Evolutionary conservation across 306 rosid species (phyloP), one percentile per base, ranked within the genome.

Genomic region (Prunus armeniaca): DNA sequence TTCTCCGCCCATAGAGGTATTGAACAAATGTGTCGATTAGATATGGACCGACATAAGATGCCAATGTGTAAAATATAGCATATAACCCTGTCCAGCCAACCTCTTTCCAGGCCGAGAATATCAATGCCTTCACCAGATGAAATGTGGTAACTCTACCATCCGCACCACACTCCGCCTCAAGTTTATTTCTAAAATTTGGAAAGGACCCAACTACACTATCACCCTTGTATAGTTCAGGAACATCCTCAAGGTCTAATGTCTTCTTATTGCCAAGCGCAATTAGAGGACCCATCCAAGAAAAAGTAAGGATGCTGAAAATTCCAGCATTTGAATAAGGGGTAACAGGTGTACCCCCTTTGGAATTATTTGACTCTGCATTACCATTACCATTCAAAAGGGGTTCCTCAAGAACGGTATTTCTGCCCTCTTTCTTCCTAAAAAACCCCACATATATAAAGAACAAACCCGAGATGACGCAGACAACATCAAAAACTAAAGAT

Each of bases 21-120:
- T 87, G 91, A 67, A 93, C 98, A 45, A 91, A 75, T 27, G 82
- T 78, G 66, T 90, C 91, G 17, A 91, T 93, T 19, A 93, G 88
- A 79, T 69, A 93, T 5, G 98, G 98, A 41, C 98, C 96, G 12
- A 91, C 96, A 81, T 91, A 93, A 55, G 91, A 82, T 45, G 98
- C 88, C 71, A 88, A 32, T 15, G 88, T 60, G 76, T 62, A 74
- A 3, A 89, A 0, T 14, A 87, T 52, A 0, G 13, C 91, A 49
- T 82, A 71, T 8, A 86, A 22, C 45, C 83, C 89, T 2, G 94
- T 83, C 46, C 78, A 62, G 51, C 86, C 77, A 51, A 93, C 76
- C 52, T 83, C 89, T 76, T 79, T 79, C 98, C 96, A 88, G 11
- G 83, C 79, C 0, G 89, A 84, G 76, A 78, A 75, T 82, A 90